These are phyloP conservation scores for Jackrogersella minutella DNA, from an alignment of 495 filamentous ascomycete species.

Conservation along the genomic window DNA sequence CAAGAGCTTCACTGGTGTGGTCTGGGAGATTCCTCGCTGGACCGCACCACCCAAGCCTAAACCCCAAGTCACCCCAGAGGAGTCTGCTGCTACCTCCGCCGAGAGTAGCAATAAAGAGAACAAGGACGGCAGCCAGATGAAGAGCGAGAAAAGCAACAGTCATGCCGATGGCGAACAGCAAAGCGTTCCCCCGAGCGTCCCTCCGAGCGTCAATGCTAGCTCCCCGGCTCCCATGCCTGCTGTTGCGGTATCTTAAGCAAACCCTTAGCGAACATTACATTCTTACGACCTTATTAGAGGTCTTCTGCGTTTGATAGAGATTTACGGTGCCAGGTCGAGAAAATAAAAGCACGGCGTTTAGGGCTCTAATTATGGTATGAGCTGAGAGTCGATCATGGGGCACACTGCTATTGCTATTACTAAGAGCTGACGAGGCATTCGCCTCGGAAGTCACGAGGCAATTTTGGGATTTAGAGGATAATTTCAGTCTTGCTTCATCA, in stretches of 20 bases:
- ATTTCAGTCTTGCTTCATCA: conserved; percentile 2
- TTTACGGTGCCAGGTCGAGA: conserved; percentile 22
- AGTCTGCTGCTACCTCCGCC: conserved; percentile 55
- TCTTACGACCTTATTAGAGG: conserved; percentile 1
- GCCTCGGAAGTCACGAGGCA: not conserved
- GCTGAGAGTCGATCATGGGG: conserved; percentile 5
- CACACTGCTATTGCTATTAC: conserved; percentile 1
- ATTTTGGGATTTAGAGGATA: conserved; percentile 3
- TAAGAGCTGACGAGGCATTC: conserved; percentile 1
- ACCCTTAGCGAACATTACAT: not conserved
- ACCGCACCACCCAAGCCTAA: conserved; percentile 68
- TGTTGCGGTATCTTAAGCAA: conserved; percentile 32
- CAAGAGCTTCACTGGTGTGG: conserved; percentile 91
- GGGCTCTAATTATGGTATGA: conserved; percentile 4
- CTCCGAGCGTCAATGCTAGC: conserved; percentile 50
- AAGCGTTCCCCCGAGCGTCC: conserved; percentile 51
- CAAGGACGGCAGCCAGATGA: conserved; percentile 70
- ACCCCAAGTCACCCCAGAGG: conserved; percentile 47
- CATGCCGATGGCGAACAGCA: conserved; percentile 60
- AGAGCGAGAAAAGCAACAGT: conserved; percentile 75
- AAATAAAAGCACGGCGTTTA: conserved; percentile 40
- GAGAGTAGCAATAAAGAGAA: conserved; percentile 82
- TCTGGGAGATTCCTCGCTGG: conserved; percentile 88
- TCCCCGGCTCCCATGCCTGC: conserved; percentile 55
- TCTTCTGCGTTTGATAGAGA: conserved; percentile 25